Percentiles rank a stretch among this genome's conserved stretches.
phyloP scores from a whole-genome alignment of 495 filamentous ascomycete species.

The Penicillium coffeae region DNA sequence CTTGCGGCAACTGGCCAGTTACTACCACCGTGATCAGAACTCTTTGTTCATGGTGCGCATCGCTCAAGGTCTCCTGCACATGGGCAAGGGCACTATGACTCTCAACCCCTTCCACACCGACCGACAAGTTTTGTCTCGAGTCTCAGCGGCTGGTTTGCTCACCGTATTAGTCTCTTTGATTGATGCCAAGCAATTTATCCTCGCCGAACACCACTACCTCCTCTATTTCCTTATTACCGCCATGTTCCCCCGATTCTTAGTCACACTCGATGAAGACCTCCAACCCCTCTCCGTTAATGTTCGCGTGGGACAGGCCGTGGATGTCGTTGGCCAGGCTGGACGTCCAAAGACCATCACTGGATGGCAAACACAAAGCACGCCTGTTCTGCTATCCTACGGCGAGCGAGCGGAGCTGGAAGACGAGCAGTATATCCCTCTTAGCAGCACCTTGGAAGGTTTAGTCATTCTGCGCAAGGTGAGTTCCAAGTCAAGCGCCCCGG shows the following conservation, averaged over 20 bases:
- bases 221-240: slow-evolving; percentile 98
- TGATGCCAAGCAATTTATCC: slow-evolving; percentile 92
- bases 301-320: slow-evolving; percentile 93
- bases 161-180: slow-evolving; percentile 88
- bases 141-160: slow-evolving; percentile 84
- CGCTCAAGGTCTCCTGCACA: slow-evolving; percentile 93
- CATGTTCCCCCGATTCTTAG: slow-evolving; percentile 93
- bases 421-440: slow-evolving; percentile 91
- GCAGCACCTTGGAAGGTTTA: slow-evolving; percentile 86
- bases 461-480: slow-evolving; percentile 95
- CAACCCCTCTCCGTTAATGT: slow-evolving; percentile 95
- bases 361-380: slow-evolving; percentile 99
- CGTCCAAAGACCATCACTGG: slow-evolving; percentile 98
- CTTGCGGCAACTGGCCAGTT: slow-evolving; percentile 89
- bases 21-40: slow-evolving; percentile 95
- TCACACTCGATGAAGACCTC: slow-evolving; percentile 91
- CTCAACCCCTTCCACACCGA: slow-evolving; percentile 98
- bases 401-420: slow-evolving; percentile 97
- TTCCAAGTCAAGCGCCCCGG: background rate
- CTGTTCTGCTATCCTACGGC: slow-evolving; percentile 86
- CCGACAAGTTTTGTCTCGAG: slow-evolving; percentile 87
- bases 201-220: slow-evolving; percentile 84
- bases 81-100: slow-evolving; percentile 97
- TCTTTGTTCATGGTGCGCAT: slow-evolving; percentile 99
- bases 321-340: slow-evolving; percentile 95